Base-by-base conservation (phyloP, 768 basidiomycete genomes). In the Bullera alba region DNA sequence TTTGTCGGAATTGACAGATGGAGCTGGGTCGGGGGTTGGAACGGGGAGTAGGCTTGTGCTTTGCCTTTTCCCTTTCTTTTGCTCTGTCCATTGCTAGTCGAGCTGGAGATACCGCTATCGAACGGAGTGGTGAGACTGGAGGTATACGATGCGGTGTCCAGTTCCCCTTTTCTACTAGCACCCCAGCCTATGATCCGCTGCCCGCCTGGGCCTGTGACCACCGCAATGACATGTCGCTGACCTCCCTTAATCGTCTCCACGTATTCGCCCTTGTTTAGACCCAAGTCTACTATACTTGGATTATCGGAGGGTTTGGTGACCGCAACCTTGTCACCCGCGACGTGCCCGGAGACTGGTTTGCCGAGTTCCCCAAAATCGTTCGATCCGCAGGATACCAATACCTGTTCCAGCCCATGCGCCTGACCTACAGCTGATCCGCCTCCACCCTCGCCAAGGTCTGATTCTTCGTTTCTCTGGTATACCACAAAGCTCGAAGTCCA, bases 401-500 rank as follows among this genome's bases (percentile, higher is more conserved):
- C 50, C 28, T 52, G 44, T 19, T 44, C 56, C 2, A 80, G 63
- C 57, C 84, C 85, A 17, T 30, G 28, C 42, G 4, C 14, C 30
- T 12, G 3, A 19, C 6, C 19, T 25, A 8, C 45, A 4, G 22
- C 30, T 22, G 5, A 34, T 3, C 26, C 47, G 5, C 37, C 44
- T 22, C 22, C 36, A 19, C 15, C 29, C n/a, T 22, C 29, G 32
- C 28, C 28, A 15, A 15, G 12, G 6, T 16, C 10, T 10, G 17
- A 15, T 25, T 5, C 5, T 3, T 8, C 8, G 3, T 27, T 38
- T 23, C 55, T 63, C 10, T 79, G 77, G 14, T 88, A 73, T 2
- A 82, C 83, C 38, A 87, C 71, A 60, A 84, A 88, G 45, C 82
- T 82, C 5, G 88, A 87, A 71, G 93, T 85, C 90, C 91, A 95